Evolutionary conservation across 139 green algal genomes (phyloP), one percentile per base, ranked within the genome.

Genomic region (Chlorella sp.): DNA sequence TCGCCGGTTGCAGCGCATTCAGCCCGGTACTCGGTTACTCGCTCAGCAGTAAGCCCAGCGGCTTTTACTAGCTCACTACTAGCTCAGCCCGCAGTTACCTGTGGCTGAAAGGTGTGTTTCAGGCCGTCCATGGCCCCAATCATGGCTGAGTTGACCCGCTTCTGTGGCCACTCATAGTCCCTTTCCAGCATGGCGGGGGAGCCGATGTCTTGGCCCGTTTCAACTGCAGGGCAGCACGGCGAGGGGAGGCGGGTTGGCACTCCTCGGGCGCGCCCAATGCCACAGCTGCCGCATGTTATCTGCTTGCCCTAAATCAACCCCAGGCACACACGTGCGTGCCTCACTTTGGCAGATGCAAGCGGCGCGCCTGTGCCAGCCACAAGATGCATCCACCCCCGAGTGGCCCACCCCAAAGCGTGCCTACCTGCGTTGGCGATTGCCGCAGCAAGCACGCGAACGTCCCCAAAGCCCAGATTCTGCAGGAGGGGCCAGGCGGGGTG

Each of bases 391-490:
- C n/a, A n/a, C n/a, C n/a, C n/a, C n/a, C n/a, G n/a, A n/a, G n/a
- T n/a, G n/a, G n/a, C n/a, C n/a, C n/a, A n/a, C n/a, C n/a, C n/a
- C n/a, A n/a, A n/a, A n/a, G n/a, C n/a, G n/a, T n/a, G 60, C 36
- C 16, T 19, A 75, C 70, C 70, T 56, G 70, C 70, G 14, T 3
- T 67, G 8, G 86, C 88, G 0, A 97, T 54, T 0, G 91, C 87
- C 11, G 76, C 56, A 19, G 81, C 88, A 80, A 98, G 90, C 56
- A 78, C 84, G 1, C 73, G 68, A 16, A 92, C 94, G 79, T 98
- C 95, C 0, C 84, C 93, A 56, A 98, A 88, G 26, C 95, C 94
- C 60, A 97, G 91, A 86, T 98, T 98, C 8, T 94, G 91, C 16
- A 60, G 11, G 14, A 16, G 24, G 51, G 16, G 51, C 9, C 51